Conservation (phyloP, 208 protist species). For the Balamuthia mandrillaris region DNA sequence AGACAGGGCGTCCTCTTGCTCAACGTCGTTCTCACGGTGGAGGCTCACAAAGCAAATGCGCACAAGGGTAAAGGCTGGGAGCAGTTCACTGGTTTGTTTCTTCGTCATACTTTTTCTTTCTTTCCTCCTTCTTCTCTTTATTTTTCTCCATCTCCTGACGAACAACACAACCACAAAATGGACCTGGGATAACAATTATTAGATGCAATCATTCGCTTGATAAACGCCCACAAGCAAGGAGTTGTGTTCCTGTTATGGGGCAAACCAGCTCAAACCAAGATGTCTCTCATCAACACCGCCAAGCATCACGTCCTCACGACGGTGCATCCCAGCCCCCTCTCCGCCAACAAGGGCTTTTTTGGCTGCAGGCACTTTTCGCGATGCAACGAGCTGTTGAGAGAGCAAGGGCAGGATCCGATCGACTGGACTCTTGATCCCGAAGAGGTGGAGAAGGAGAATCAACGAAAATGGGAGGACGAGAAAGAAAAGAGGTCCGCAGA, state of each 20-base stretch:
- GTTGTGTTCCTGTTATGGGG: conserved; percentile 90
- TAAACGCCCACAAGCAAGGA: conserved; percentile 7
- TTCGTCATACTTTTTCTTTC: neutral
- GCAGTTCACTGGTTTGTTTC: conserved; percentile 83
- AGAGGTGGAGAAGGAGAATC: neutral
- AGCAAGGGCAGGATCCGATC: conserved; percentile 37
- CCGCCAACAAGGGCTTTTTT: conserved; percentile 49
- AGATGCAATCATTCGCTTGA: conserved; percentile 11
- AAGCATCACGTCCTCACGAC: conserved; percentile 84
- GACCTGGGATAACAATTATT: neutral
- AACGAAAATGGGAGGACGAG: neutral
- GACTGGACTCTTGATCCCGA: conserved; percentile 49
- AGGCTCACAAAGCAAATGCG: conserved; percentile 83
- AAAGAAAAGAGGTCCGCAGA: neutral
- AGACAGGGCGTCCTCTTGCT: conserved; percentile 94
- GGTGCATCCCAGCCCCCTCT: conserved; percentile 69
- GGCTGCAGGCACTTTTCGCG: conserved; percentile 68
- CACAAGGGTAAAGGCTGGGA: conserved; percentile 90
- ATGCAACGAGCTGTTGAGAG: conserved; percentile 56
- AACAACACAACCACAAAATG: no score
- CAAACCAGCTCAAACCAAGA: conserved; percentile 7
- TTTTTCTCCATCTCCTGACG: no score
- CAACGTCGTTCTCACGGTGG: conserved; percentile 93
- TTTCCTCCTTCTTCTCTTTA: no score
- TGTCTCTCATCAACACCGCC: conserved; percentile 73